A percentile compares a stretch with the other conserved stretches of the same genome.
These are phyloP conservation scores for Guyanaporus albipodus DNA, from an alignment of 768 basidiomycete genomes.

Conservation along the genomic window DNA sequence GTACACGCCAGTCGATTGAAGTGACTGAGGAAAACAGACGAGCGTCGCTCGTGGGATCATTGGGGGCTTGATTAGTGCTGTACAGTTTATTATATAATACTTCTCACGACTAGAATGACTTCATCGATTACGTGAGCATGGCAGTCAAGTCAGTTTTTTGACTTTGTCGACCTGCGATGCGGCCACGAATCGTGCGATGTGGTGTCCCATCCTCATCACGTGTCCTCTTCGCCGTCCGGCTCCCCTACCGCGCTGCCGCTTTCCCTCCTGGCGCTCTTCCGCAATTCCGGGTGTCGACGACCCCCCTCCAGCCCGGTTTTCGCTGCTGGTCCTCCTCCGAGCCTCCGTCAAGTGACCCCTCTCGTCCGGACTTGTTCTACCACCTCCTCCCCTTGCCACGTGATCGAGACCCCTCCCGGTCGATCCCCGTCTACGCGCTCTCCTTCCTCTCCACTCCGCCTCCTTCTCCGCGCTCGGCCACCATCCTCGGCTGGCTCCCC, in stretches of 20 bases:
- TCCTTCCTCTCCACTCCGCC: conserved; percentile 56
- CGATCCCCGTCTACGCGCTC: conserved; percentile 54
- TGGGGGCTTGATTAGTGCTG: conserved; percentile 34
- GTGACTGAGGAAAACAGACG: conserved; percentile 26
- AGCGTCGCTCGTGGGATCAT: conserved; percentile 13
- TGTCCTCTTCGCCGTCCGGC: background rate
- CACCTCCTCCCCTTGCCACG: conserved; percentile 56
- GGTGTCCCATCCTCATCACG: background rate
- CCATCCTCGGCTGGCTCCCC: conserved; percentile 70
- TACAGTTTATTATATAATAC: conserved; percentile 32
- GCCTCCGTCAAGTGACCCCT: conserved; percentile 44
- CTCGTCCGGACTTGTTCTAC: conserved; percentile 66
- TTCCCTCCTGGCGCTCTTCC: background rate
- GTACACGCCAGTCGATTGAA: conserved; percentile 30
- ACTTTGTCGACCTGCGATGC: too few relatives aligned
- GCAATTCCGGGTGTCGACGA: conserved; percentile 5
- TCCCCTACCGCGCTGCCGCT: background rate
- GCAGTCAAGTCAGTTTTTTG: too few relatives aligned
- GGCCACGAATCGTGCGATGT: conserved; percentile 3
- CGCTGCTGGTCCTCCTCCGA: conserved; percentile 17
- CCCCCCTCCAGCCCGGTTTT: conserved; percentile 4
- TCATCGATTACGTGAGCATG: conserved; percentile 3
- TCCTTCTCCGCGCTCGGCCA: conserved; percentile 40
- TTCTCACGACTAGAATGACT: conserved; percentile 15
- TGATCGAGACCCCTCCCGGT: conserved; percentile 36